Evolutionary conservation across 768 basidiomycete genomes (phyloP), one percentile per base, ranked within the genome.

Genomic region (Cystofilobasidium bisporidii): DNA sequence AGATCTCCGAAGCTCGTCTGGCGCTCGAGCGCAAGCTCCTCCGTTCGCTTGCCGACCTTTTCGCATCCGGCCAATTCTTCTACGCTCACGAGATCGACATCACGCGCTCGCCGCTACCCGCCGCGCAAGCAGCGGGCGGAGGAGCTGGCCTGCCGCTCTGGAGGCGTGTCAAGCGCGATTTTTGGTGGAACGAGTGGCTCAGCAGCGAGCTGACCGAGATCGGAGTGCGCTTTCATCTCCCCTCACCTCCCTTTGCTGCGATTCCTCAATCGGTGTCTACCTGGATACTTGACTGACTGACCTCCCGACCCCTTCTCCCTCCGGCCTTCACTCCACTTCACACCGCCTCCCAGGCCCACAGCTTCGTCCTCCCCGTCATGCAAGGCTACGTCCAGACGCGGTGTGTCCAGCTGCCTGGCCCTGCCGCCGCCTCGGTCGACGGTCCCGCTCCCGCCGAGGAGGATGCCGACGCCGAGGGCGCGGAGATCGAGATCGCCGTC

Each of bases 171-270:
- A 90, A 97, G 72, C 82, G 83, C 57, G 86, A 88, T 50, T 98
- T 90, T 76, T 98, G 92, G 88, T 98, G 92, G 91, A 99, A 98
- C 73, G 89, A 91, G 72, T 85, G 85, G 82, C 81, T 98, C 66
- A 81, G 84, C 32, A 87, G 87, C 71, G 86, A 89, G 2, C 87
- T 99, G 71, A 80, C 91, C 45, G 90, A 97, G 69, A 86, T 86
- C 55, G 91, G 92, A 26, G 91, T 91, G 78, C 67, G 83, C 61
- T 10, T 5, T 1, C 3, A 18, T 26, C n/a, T 8, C 14, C 36
- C 60, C 41, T 41, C 32, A 20, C 26, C 28, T 11, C 12, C n/a
- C 30, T 15, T 9, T 24, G 6, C 32, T n/a, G n/a, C 22, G 20
- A 3, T 24, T 24, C 22, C 1, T 28, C 15, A 26, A 1, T n/a